phyloP scores from a whole-genome alignment of 108 stramenopile species.

The Licmophora abbreviata region DNA sequence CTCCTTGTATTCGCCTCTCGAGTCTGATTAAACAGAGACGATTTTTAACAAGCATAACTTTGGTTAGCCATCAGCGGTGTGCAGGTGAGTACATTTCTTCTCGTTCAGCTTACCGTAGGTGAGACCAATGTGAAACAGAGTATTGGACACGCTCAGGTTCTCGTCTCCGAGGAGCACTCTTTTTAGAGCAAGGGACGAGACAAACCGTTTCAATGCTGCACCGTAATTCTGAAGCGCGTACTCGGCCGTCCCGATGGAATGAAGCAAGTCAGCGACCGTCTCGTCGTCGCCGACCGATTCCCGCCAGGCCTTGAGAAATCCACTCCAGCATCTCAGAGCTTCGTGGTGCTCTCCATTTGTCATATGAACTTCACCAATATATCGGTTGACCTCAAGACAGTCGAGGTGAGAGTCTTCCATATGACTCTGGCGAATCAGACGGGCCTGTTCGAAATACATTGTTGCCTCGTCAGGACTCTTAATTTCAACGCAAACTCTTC shows the following conservation, averaged over 20 bases:
- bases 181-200: constrained; percentile 23
- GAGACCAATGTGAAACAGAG: constrained; percentile 29
- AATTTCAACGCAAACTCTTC: constrained; percentile 13
- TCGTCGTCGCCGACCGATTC: constrained; percentile 25
- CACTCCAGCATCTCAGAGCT: constrained; percentile 20
- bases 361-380: constrained; percentile 29
- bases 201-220: constrained; percentile 19
- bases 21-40: too few species aligned
- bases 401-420: constrained; percentile 20
- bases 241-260: constrained; percentile 21
- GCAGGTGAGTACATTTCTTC: too few species aligned
- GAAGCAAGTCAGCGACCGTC: constrained; percentile 23
- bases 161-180: constrained; percentile 27
- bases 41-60: too few species aligned
- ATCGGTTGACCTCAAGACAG: constrained; percentile 20
- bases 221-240: constrained; percentile 23
- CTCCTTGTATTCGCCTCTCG: constrained; percentile 15
- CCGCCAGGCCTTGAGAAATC: constrained; percentile 20
- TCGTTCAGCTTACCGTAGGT: too few species aligned
- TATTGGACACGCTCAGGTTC: constrained; percentile 23
- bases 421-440: constrained; percentile 15
- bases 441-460: constrained; percentile 27
- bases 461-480: constrained; percentile 26
- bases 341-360: constrained; percentile 20
- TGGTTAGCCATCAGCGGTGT: too few species aligned